Conservation (phyloP, 75 land plant genomes). For the Cunninghamia lanceolata region DNA sequence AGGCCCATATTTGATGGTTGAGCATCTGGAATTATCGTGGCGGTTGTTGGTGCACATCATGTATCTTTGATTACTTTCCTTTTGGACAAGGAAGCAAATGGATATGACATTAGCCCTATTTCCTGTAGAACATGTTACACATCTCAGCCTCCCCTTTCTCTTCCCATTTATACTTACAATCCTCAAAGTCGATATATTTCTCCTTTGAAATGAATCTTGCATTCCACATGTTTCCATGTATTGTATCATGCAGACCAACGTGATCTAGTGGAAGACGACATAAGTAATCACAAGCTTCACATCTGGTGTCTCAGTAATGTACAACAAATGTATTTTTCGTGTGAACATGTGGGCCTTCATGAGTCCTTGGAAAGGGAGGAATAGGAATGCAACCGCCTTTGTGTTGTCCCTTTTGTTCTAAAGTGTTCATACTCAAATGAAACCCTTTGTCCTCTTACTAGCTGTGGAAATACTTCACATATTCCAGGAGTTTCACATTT, state of each 20-base stretch:
- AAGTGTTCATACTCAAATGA: conserved; percentile 35
- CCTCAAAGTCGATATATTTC: conserved; percentile 20
- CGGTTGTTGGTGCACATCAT: conserved; percentile 15
- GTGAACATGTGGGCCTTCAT: too few species aligned
- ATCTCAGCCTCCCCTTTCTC: conserved; percentile 24
- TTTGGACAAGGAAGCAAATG: conserved; percentile 20
- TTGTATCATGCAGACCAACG: conserved; percentile 27
- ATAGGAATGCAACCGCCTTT: conserved; percentile 27
- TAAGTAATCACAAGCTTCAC: conserved; percentile 30
- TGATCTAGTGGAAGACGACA: conserved; percentile 34
- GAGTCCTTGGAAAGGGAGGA: too few species aligned
- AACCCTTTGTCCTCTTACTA: conserved; percentile 22
- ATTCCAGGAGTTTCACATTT: conserved; percentile 23
- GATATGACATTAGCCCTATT: conserved; percentile 22
- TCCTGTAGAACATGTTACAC: conserved; percentile 37
- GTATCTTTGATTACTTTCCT: too few species aligned
- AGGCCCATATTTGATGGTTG: conserved; percentile 19
- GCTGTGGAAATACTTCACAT: conserved; percentile 23
- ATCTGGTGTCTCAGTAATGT: too few species aligned
- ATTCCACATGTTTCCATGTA: conserved; percentile 32
- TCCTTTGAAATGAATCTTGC: conserved; percentile 17
- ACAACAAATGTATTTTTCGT: too few species aligned
- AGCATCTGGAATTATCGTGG: conserved; percentile 24
- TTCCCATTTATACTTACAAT: conserved; percentile 22
- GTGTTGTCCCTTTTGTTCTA: conserved; percentile 20